phyloP scores from a whole-genome alignment of 2,329 filamentous ascomycete genomes.

The Paecilomyces variotii region DNA sequence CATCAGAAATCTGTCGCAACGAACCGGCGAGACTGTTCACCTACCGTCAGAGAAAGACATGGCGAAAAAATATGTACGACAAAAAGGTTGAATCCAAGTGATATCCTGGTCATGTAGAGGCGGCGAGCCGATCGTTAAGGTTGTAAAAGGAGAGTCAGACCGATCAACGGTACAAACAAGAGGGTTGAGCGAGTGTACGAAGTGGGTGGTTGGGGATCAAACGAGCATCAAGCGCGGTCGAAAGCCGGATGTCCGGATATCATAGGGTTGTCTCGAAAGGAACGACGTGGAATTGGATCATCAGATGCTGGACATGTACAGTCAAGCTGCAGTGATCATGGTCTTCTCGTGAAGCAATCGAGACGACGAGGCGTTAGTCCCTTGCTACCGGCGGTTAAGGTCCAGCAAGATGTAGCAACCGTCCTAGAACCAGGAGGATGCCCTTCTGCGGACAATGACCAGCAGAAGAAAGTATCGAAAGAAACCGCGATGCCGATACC shows the following conservation, averaged over 20 bases:
- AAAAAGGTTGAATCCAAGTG: conserved; percentile 2
- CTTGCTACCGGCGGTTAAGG: background rate
- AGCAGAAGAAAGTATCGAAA: background rate
- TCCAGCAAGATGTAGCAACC: background rate
- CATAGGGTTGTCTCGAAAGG: background rate
- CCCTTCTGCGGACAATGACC: background rate
- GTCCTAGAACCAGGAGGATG: background rate
- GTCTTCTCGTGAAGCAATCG: background rate
- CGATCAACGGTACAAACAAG: conserved; percentile 23
- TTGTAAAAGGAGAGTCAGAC: conserved; percentile 13
- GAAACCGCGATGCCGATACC: background rate
- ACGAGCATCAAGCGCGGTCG: background rate
- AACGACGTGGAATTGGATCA: background rate
- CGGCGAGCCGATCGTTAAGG: conserved; percentile 4
- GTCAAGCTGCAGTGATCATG: background rate
- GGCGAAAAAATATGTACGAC: conserved; percentile 9
- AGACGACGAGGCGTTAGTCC: background rate
- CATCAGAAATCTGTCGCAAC: background rate
- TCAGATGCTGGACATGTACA: background rate
- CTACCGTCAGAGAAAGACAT: conserved; percentile 22
- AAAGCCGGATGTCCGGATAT: background rate
- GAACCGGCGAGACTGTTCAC: background rate
- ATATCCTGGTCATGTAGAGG: conserved; percentile 9
- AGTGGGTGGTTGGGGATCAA: background rate
- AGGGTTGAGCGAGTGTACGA: conserved; percentile 5